Conservation (phyloP, 176 grass and related monocot species). For the Rhynchospora tenuis region DNA sequence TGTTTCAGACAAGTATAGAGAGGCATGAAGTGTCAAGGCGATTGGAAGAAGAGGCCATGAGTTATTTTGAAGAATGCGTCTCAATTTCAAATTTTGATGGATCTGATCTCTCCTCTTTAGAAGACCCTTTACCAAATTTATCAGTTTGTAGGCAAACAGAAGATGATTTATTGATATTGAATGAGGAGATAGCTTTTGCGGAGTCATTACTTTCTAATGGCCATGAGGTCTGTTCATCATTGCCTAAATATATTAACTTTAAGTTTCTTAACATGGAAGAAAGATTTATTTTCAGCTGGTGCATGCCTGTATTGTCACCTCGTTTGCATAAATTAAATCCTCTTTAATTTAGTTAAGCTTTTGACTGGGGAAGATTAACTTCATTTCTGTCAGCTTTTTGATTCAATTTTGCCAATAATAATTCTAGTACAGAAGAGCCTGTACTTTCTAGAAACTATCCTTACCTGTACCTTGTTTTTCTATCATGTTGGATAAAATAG, state of each 20-base stretch:
- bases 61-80: conserved; percentile 96
- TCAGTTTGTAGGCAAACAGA: conserved; percentile 22
- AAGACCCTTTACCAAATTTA: conserved; percentile 50
- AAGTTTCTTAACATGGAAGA: background rate
- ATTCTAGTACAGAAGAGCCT: background rate
- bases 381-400: background rate
- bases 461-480: background rate
- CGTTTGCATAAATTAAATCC: background rate
- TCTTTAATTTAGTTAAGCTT: background rate
- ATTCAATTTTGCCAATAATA: background rate
- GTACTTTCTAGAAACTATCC: background rate
- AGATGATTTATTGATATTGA: conserved; percentile 43
- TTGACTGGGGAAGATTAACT: background rate
- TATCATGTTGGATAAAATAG: background rate
- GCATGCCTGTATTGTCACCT: background rate
- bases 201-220: conserved; percentile 28
- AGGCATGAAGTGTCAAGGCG: conserved; percentile 57
- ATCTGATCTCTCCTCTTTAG: conserved; percentile 72
- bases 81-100: conserved; percentile 85
- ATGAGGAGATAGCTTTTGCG: conserved; percentile 39
- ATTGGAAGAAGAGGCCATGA: conserved; percentile 88
- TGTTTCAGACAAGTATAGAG: conserved; percentile 50
- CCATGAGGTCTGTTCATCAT: conserved; percentile 39
- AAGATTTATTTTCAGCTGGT: background rate
- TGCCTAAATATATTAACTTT: background rate